These are phyloP conservation scores for Diplodia mutila DNA, from an alignment of 2,329 filamentous ascomycete species.

Conservation along the genomic window DNA sequence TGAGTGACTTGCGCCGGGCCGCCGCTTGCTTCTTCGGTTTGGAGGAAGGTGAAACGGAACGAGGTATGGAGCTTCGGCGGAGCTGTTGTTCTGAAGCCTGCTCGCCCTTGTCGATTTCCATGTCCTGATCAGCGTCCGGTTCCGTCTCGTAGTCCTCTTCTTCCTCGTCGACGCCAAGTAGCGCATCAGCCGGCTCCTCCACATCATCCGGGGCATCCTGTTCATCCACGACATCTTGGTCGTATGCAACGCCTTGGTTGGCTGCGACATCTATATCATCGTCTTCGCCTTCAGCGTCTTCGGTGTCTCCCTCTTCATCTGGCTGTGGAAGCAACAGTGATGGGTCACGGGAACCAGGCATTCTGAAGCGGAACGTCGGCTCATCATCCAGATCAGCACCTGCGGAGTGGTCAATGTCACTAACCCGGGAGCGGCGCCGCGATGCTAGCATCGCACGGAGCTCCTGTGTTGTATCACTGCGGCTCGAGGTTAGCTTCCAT, in stretches of 20 bases:
- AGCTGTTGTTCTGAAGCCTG: constrained; percentile 10
- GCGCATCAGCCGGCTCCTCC: constrained; percentile 31
- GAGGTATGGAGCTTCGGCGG: constrained; percentile 12
- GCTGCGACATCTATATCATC: constrained; percentile 35
- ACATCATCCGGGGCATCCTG: constrained; percentile 37
- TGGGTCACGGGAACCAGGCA: constrained; percentile 38
- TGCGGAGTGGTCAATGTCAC: constrained; percentile 14
- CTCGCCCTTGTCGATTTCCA: constrained; percentile 17
- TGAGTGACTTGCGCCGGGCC: constrained; percentile 54
- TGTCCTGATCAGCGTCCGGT: constrained; percentile 17
- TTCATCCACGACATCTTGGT: constrained; percentile 28
- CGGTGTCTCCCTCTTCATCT: constrained; percentile 9
- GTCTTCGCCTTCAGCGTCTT: constrained; percentile 27
- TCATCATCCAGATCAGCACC: constrained; percentile 34
- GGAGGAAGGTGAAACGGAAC: background rate
- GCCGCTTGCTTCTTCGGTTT: constrained; percentile 32
- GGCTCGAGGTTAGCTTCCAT: background rate
- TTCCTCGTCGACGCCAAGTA: constrained; percentile 27
- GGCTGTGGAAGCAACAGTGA: constrained; percentile 25
- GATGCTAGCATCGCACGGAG: constrained; percentile 26
- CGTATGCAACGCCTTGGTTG: constrained; percentile 35
- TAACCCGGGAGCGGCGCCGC: constrained; percentile 24
- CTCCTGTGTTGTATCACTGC: constrained; percentile 27
- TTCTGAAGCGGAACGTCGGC: constrained; percentile 45
- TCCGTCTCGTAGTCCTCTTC: constrained; percentile 31